phyloP scores from a whole-genome alignment of 768 basidiomycete genomes.

The Macrolepiota albuminosa region DNA sequence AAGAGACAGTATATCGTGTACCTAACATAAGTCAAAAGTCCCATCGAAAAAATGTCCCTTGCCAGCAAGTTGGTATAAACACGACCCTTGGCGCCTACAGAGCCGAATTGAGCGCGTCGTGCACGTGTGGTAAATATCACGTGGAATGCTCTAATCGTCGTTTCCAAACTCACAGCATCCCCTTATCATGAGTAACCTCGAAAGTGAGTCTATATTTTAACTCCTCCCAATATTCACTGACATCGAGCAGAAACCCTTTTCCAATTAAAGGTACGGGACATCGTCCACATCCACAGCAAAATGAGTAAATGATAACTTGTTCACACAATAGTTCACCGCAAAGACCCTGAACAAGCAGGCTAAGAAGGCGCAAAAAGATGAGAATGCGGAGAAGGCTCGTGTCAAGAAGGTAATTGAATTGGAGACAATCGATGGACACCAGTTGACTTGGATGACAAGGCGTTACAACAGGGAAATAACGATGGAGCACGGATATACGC shows the following conservation, averaged over 20 bases:
- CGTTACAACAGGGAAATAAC: constrained; percentile 92
- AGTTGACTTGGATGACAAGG: constrained; percentile 43
- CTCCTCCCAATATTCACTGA: constrained; percentile 22
- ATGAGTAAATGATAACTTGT: background rate
- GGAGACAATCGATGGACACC: background rate
- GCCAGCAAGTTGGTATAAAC: constrained; percentile 8
- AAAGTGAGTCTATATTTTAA: constrained; percentile 58
- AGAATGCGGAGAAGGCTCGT: constrained; percentile 79
- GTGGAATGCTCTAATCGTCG: constrained; percentile 7
- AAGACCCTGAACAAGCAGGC: constrained; percentile 93
- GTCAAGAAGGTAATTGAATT: constrained; percentile 75
- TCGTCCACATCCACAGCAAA: constrained; percentile 1
- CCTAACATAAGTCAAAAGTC: constrained; percentile 61
- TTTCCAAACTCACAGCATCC: background rate
- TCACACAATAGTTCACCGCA: constrained; percentile 78
- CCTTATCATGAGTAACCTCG: constrained; percentile 71
- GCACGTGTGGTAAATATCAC: constrained; percentile 13
- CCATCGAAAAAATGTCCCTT: constrained; percentile 31
- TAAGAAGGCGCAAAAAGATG: constrained; percentile 97
- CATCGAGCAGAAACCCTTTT: constrained; percentile 83
- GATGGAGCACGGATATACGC: constrained; percentile 98
- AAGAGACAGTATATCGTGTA: constrained; percentile 17
- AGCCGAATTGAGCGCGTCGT: constrained; percentile 3
- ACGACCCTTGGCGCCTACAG: background rate
- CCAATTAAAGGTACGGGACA: constrained; percentile 78